phyloP scores from a whole-genome alignment of 345 rosid species.

The Ailanthus altissimus region DNA sequence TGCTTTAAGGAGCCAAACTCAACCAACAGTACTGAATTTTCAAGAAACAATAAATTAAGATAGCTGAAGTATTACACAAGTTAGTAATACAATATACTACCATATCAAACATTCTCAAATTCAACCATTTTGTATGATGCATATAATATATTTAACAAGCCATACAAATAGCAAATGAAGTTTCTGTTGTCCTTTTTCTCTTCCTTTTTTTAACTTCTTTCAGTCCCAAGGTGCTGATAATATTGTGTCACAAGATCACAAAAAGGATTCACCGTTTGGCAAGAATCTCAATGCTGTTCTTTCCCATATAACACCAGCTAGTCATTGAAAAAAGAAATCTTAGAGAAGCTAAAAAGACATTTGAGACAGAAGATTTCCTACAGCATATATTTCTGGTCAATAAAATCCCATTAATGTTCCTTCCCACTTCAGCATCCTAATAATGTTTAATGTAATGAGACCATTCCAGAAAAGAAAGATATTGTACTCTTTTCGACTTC shows the following conservation, averaged over 20 bases:
- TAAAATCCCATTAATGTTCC: neutral
- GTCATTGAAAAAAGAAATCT: neutral
- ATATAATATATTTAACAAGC: neutral
- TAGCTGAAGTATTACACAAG: neutral
- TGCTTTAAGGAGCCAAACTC: neutral
- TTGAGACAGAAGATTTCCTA: neutral
- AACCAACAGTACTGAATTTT: neutral
- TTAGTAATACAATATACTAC: neutral
- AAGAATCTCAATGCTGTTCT: neutral
- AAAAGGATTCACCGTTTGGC: neutral
- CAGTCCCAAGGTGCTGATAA: neutral
- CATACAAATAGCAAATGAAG: neutral
- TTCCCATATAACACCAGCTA: neutral
- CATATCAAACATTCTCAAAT: neutral
- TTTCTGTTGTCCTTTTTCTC: neutral
- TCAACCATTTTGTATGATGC: neutral
- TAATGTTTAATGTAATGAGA: neutral
- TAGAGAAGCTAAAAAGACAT: neutral
- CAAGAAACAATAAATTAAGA: neutral
- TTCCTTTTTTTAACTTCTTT: neutral
- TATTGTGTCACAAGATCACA: neutral
- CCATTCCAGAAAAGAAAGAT: neutral
- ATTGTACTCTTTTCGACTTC: neutral
- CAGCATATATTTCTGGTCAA: neutral
- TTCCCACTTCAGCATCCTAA: slow-evolving; percentile 6